Base-by-base conservation (phyloP, 257 asterid genomes). In the Paraleonurus japonicus region DNA sequence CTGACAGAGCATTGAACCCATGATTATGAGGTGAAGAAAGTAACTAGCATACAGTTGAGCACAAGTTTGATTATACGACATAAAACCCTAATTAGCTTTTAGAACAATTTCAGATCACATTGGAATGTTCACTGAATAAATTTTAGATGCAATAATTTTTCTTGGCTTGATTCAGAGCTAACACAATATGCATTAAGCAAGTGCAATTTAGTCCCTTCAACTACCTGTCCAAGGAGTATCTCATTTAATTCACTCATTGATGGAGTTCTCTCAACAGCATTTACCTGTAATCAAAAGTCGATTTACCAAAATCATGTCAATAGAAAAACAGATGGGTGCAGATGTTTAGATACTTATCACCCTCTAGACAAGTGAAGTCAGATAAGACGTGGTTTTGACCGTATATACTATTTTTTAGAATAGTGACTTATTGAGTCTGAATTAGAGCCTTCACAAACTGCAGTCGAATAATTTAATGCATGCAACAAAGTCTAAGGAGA, bases 181-280 rank as follows among this genome's bases (percentile, higher is more conserved):
- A 58, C 11, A 22, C 35, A 47, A 50, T 35, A 74, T 27, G 58
- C 32, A 63, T 19, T 48, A 65, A 37, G 43, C 63, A 65, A 81
- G 79, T 58, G 80, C 55, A 71, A 80, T 32, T 51, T 72, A 79
- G 74, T 61, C 53, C 35, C 45, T 27, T 32, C 60, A 73, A 70
- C 11, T 87, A 95, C 99, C 93, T 95, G 99, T 61, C 99, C 99
- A 35, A 95, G 85, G 69, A 95, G 91, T 71, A 95, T 87, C 87
- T 95, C 98, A 24, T 87, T 95, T 89, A 95, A 81, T 84, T 95
- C 99, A 70, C 99, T 95, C 99, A 95, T 90, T 41, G 99, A 95
- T 67, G 97, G 98, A 76, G 99, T 92, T 87, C 88, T 92, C 83
- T 95, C 99, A 73, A 88, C 85, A 65, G 95, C 96, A 84, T 88